These are phyloP conservation scores for Exophiala sp. DNA, from an alignment of 2,329 filamentous ascomycete species.

Conservation along the genomic window DNA sequence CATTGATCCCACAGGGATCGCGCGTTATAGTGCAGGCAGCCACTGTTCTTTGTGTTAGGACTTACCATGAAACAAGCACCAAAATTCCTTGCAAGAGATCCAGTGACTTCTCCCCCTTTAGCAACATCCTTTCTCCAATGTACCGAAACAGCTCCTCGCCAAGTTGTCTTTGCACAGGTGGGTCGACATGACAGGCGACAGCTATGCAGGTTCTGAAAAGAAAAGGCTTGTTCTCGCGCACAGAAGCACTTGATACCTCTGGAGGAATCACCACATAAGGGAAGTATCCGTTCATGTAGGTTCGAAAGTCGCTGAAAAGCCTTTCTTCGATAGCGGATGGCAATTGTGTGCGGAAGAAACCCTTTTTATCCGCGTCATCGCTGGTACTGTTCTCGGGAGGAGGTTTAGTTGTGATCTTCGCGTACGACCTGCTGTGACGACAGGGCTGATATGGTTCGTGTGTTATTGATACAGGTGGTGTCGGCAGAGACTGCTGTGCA, in stretches of 20 bases:
- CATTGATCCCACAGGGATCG: background rate
- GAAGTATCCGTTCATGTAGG: conserved; percentile 28
- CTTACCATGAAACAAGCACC: conserved; percentile 36
- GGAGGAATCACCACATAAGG: conserved; percentile 31
- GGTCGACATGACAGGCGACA: conserved; percentile 28
- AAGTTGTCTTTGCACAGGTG: conserved; percentile 28
- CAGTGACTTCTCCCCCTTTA: conserved; percentile 34
- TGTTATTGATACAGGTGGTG: conserved; percentile 2
- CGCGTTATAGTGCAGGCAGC: background rate
- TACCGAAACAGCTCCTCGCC: conserved; percentile 31
- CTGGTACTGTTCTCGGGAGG: background rate
- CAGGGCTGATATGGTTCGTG: background rate
- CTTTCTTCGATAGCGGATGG: conserved; percentile 15
- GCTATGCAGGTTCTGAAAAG: conserved; percentile 37
- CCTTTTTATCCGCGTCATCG: background rate
- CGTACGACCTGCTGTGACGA: background rate
- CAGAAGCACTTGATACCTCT: conserved; percentile 18
- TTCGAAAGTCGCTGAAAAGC: conserved; percentile 20
- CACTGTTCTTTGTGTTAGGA: background rate
- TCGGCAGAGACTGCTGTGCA: background rate
- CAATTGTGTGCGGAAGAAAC: background rate
- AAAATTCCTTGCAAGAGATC: conserved; percentile 40
- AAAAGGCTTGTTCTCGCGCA: conserved; percentile 32
- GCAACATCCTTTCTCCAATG: conserved; percentile 34
- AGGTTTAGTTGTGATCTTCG: background rate